Conservation (phyloP, 148 eudicot species). For the Amaranthus hypochondriacus region DNA sequence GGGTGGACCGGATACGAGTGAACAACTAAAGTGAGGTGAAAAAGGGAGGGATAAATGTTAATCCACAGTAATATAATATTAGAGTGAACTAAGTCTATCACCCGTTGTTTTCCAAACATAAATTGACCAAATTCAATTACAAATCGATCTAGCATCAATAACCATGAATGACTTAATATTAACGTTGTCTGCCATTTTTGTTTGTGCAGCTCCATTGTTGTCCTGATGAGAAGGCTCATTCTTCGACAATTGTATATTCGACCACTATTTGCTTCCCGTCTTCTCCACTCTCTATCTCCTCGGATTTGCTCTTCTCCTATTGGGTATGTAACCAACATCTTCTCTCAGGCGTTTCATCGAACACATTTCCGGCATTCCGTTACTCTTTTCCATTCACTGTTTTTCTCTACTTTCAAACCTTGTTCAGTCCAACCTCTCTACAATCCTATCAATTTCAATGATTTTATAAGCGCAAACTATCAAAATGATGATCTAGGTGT, state of each 20-base stretch:
- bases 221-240: background rate
- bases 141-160: no score
- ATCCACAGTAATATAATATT: no score
- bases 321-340: background rate
- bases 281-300: background rate
- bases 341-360: conserved; percentile 65
- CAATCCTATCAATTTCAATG: conserved; percentile 33
- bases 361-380: conserved; percentile 30
- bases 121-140: no score
- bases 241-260: conserved; percentile 3
- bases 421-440: conserved; percentile 13
- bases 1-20: no score
- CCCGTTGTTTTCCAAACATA: no score
- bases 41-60: no score
- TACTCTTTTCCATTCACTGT: background rate
- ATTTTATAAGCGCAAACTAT: conserved; percentile 7
- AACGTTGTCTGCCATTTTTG: no score
- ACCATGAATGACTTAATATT: no score
- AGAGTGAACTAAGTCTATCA: no score
- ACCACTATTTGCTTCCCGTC: conserved; percentile 4
- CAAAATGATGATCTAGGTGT: conserved; percentile 17
- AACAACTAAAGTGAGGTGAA: no score
- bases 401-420: conserved; percentile 20
- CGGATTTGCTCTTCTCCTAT: background rate
- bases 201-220: no score